Base-by-base conservation (phyloP, 2,329 filamentous ascomycete species). In the Albophoma yamanashiensis region DNA sequence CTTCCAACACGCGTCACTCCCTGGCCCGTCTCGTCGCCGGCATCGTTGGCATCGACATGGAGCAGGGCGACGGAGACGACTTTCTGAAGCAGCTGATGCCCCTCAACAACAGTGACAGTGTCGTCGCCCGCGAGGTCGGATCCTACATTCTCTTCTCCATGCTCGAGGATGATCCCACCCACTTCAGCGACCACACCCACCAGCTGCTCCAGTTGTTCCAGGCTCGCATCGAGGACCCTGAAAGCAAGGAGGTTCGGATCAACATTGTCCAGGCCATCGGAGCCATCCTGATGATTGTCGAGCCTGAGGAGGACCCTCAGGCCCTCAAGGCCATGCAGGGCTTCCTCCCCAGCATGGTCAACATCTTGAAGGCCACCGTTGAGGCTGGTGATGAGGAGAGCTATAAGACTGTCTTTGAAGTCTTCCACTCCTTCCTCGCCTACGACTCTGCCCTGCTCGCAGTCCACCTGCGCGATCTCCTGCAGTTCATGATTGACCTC, bases 91-190 rank as follows among this genome's bases (percentile, higher is more conserved):
- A 89, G 66, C 83, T 97, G 58, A 83, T 91, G 63, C 88, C 89
- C 71, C 89, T 94, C 63, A 88, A 89, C 67, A 89, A 84, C 66
- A 92, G 86, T 71, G 78, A 82, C 62, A 87, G 87, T 63, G 87
- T 90, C 58, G 81, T 86, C 62, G 90, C 96, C 73, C 88, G 94
- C 66, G 92, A 96, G 72, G 90, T 97, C 47, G 92, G 89, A 65
- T 88, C 93, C 64, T 97, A 94, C 78, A 92, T 97, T 67, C 87
- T 97, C 65, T 97, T 88, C 78, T 93, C 91, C 63, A 86, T 97
- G 55, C 81, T 97, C 14, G 94, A 99, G 78, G 88, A 89, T 59
- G 88, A 95, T 66, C 91, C 91, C 25, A 87, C 92, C 66, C 83
- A 87, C 66, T 96, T 97, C 75, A 85, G 86, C 68, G 89, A 92